Evolutionary conservation across 805 yeast species (phyloP), one percentile per base, ranked within the genome.

Genomic region (Candida coquimbonensis): DNA sequence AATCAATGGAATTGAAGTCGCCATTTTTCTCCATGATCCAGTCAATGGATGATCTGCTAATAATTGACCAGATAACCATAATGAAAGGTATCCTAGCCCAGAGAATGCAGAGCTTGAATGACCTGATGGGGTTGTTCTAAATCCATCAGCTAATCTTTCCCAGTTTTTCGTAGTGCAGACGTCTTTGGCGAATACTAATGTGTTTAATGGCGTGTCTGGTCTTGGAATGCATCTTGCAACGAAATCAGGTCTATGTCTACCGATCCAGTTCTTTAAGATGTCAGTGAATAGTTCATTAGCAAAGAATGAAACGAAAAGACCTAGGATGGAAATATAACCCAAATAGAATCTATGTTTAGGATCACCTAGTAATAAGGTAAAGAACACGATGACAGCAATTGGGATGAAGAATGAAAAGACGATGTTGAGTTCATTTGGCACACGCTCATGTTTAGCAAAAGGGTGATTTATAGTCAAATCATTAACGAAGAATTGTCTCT

Each of bases 201-300:
- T 67, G 54, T 78, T 69, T 17, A 66, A 53, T 1, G 89, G 82
- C 0, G 90, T 73, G 42, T 68, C 81, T 2, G 65, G 63, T 31
- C 66, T 68, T 5, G 96, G 96, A 19, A 73, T 60, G 63, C 98
- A 91, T 54, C 98, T 74, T 7, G 89, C 87, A 43, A 91, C 65
- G 60, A 90, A 87, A 64, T 91, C 99, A 0, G 99, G 99, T 49
- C 99, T 73, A 50, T 83, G 87, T 59, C 96, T 76, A 5, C 96
- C 97, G 45, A 91, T 78, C 79, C 86, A 80, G 59, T 83, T 80
- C 67, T 91, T 91, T 49, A 87, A 61, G 14, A 81, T 68, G 57
- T 87, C 87, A 4, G 96, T 87, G 43, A 84, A 57, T 27, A 83
- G 67, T 37, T 79, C 72, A 27, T 86, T 78, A 13, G 81, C 64